Evolutionary conservation across 352 stramenopile genomes (phyloP), one percentile per base, ranked within the genome.

Genomic region (Globisporangium acanthophoron): DNA sequence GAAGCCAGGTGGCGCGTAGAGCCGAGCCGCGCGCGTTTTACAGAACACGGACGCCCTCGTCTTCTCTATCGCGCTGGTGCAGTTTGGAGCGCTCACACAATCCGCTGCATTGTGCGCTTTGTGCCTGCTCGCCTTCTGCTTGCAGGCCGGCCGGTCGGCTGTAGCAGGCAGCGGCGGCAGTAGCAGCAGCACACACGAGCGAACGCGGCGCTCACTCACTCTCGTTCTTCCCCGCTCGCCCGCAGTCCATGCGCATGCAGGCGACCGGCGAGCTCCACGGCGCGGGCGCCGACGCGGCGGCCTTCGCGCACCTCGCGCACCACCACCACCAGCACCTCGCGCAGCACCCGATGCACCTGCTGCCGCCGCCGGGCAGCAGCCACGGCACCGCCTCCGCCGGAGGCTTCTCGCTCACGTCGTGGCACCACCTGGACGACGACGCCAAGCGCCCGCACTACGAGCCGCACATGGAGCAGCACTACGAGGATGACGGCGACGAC

Each of bases 211-310:
- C 24, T 7, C 43, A 11, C 43, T 56, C 51, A 56, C 31, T 56
- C 51, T 56, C 44, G 21, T 41, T 64, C 51, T 64, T 64, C 20
- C 58, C 52, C 44, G 50, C 43, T 47, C 46, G 33, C 48, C 33
- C 33, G 21, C 35, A 21, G 43, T 15, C 43, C 43, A 78, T 81
- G 73, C 73, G 61, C 61, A 81, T 74, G 67, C 67, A 78, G 59
- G 66, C 73, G 62, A 56, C 35, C 35, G 35, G 57, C 35, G 58
- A 48, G 43, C 27, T 52, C 39, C 9, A 61, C 54, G 40, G 50
- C 53, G 56, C 64, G 50, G 60, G 74, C 48, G 59, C 67, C 40
- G 68, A 69, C 56, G 62, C 49, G 56, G 55, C 51, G 45, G 27
- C 57, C 8, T 58, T 57, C 50, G 45, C 37, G 46, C 57, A 66